These are phyloP conservation scores for Huntiella decipiens DNA, from an alignment of 2,329 filamentous ascomycete species.

Conservation along the genomic window DNA sequence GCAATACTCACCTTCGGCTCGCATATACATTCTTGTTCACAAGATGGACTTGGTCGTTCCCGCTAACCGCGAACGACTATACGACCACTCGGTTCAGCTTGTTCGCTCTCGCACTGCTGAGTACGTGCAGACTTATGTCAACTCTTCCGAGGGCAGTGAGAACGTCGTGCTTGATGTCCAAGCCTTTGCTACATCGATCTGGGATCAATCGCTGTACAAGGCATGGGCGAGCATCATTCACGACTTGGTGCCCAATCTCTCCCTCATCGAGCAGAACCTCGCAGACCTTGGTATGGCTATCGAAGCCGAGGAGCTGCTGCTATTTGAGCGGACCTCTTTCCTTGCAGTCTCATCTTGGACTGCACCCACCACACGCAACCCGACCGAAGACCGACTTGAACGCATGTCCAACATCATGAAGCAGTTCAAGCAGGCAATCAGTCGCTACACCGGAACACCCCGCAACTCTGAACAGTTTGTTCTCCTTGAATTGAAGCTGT, in stretches of 20 bases:
- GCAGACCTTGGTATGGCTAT: conserved; percentile 66
- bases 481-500: conserved; percentile 63
- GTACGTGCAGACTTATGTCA: conserved; percentile 17
- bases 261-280: conserved; percentile 72
- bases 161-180: conserved; percentile 37
- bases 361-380: conserved; percentile 54
- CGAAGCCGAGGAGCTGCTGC: conserved; percentile 77
- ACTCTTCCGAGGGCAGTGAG: conserved; percentile 15
- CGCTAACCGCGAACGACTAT: conserved; percentile 59
- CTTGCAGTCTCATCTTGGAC: conserved; percentile 89
- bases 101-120: conserved; percentile 55
- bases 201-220: conserved; percentile 96
- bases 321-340: conserved; percentile 93
- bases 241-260: conserved; percentile 85
- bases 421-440: conserved; percentile 78
- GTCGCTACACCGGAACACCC: conserved; percentile 61
- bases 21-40: conserved; percentile 90
- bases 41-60: conserved; percentile 94
- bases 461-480: conserved; percentile 66
- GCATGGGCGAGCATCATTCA: conserved; percentile 98
- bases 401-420: conserved; percentile 93
- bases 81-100: conserved; percentile 61
- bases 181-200: conserved; percentile 90
- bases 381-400: conserved; percentile 83
- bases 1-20: conserved; percentile 63